Base-by-base conservation (phyloP, 1,284 basidiomycete genomes). In the Amylostereum areolatum region DNA sequence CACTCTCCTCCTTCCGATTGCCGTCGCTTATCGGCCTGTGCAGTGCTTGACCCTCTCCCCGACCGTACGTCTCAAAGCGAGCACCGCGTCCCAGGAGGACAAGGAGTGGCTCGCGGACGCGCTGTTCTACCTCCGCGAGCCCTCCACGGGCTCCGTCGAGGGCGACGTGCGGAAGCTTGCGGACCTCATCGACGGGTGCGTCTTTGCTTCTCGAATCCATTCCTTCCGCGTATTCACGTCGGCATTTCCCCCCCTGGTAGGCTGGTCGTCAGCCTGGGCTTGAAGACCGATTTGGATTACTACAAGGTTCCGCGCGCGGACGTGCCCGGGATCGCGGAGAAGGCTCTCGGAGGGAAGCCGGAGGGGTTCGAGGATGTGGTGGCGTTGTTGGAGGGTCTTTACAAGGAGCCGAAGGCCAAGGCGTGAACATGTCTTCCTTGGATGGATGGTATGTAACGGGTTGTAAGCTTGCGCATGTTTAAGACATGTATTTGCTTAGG, bases 11-110 rank as follows among this genome's bases (percentile, higher is more conserved):
- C 12, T n/a, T 43, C 29, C 29, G 11, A 5, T 8, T 11, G 12
- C 10, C 30, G 27, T 36, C 42, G 18, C 51, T 12, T 39, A 43
- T n/a, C 8, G n/a, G 11, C 7, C 32, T 5, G 10, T 18, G 25
- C 55, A 85, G 85, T 92, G 89, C 64, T 68, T 92, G 45, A 91
- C 89, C 2, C 77, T 92, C 30, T 73, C 81, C 1, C 73, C 83
- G 0, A 79, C 80, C 31, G 77, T 89, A 24, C 67, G 63, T 1
- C 66, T 87, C 28, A 75, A 85, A 62, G 74, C 82, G 0, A 70
- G 76, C 50, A 61, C 74, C 27, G 78, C 75, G 1, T 75, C 76
- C 2, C 61, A 72, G 30, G 75, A 79, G 48, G 75, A 86, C 57
- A 85, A 84, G 61, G 70, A 77, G 50, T 69, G 67, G 52, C 71